A percentile compares a stretch with the other conserved stretches of the same genome.
These are phyloP conservation scores for Quambalaria eucalypti DNA, from an alignment of 1,284 basidiomycete genomes.

Conservation along the genomic window DNA sequence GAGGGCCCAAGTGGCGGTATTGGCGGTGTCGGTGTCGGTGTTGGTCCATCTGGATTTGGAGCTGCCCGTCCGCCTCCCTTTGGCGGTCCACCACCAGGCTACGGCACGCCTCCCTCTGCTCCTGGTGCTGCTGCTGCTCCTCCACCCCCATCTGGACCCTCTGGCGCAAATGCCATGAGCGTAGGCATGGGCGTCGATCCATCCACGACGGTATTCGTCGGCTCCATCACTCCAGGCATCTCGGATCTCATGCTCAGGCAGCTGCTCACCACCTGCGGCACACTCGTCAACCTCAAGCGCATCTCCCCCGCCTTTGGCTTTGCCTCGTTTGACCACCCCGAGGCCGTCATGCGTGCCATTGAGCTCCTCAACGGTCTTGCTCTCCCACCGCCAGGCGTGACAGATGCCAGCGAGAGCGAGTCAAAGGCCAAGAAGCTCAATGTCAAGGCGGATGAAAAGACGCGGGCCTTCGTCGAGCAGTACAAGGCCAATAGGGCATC, in stretches of 20 bases:
- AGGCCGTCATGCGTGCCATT: constrained; percentile 72
- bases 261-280: constrained; percentile 73
- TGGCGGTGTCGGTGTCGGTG: too few relatives aligned
- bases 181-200: constrained; percentile 22
- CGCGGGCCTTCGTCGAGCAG: constrained; percentile 71
- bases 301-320: constrained; percentile 91
- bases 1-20: too few relatives aligned
- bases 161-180: constrained; percentile 1
- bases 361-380: constrained; percentile 72
- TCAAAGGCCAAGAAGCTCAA: constrained; percentile 58
- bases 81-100: constrained; percentile 9
- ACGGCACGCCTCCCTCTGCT: too few relatives aligned
- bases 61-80: background rate
- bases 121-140: too few relatives aligned
- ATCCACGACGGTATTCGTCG: constrained; percentile 67
- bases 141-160: constrained; percentile 2
- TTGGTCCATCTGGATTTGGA: background rate
- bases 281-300: constrained; percentile 75
- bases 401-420: background rate
- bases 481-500: constrained; percentile 52
- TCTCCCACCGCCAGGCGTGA: constrained; percentile 48
- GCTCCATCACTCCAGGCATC: constrained; percentile 88
- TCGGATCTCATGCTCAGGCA: constrained; percentile 66
- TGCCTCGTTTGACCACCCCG: constrained; percentile 80
- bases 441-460: constrained; percentile 82